Conservation (phyloP, 2,329 filamentous ascomycete species). For the Fusarium redolens region DNA sequence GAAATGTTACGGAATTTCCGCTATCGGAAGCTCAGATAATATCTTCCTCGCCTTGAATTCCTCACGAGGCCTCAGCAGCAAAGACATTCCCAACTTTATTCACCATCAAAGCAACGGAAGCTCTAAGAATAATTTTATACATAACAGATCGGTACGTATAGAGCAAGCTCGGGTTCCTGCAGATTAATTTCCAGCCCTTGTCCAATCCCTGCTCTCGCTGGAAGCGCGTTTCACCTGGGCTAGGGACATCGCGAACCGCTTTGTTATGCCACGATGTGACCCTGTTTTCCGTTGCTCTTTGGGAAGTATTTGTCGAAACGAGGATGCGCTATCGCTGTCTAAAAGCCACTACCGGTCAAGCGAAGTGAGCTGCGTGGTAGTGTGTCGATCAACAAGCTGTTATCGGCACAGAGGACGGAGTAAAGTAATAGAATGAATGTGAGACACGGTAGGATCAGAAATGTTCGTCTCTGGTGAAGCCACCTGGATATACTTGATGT, state of each 20-base stretch:
- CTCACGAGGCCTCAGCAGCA: background rate
- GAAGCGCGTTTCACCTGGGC: slow-evolving; percentile 38
- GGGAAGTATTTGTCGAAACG: background rate
- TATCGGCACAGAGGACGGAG: background rate
- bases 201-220: slow-evolving; percentile 35
- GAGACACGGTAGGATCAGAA: background rate
- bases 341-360: slow-evolving; percentile 20
- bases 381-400: slow-evolving; percentile 2
- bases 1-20: background rate
- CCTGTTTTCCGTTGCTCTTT: slow-evolving; percentile 4
- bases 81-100: background rate
- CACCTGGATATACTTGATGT: background rate
- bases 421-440: background rate
- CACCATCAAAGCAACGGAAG: background rate
- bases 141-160: slow-evolving; percentile 11
- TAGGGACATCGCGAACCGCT: slow-evolving; percentile 15
- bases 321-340: slow-evolving; percentile 1
- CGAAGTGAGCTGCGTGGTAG: slow-evolving; percentile 21
- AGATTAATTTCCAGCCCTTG: slow-evolving; percentile 42
- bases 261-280: slow-evolving; percentile 11
- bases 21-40: background rate
- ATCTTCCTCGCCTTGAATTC: background rate
- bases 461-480: background rate
- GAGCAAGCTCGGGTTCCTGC: slow-evolving; percentile 35
- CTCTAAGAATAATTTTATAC: background rate